Conservation (phyloP, 805 yeast species). For the Hanseniaspora clermontiae region DNA sequence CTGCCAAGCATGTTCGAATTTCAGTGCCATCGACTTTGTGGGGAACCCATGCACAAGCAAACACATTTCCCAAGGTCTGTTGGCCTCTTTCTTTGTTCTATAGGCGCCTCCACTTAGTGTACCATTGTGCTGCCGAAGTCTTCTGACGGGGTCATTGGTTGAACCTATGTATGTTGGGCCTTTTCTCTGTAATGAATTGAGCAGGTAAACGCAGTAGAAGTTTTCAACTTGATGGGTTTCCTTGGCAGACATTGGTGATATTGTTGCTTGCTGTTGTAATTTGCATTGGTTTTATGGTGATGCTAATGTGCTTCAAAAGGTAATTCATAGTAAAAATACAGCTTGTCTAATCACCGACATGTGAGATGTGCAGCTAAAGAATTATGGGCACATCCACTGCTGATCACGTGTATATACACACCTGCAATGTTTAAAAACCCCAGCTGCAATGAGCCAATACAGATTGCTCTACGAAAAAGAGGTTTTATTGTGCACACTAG, state of each 20-base stretch:
- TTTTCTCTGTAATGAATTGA: constrained; percentile 47
- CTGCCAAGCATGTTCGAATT: constrained; percentile 79
- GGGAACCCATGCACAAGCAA: constrained; percentile 60
- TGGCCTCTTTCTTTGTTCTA: constrained; percentile 43
- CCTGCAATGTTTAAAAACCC: too few species aligned
- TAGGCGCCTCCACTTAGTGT: constrained; percentile 58
- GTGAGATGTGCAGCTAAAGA: too few species aligned
- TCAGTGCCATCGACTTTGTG: constrained; percentile 53
- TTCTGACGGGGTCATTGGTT: constrained; percentile 57
- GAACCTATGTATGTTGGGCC: constrained; percentile 66
- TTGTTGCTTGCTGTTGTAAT: too few species aligned
- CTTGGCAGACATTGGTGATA: background rate
- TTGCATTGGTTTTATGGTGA: too few species aligned
- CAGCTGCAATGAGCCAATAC: too few species aligned
- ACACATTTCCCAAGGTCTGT: constrained; percentile 65
- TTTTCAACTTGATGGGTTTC: background rate
- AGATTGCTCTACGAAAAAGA: too few species aligned
- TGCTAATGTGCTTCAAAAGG: too few species aligned
- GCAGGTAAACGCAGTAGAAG: constrained; percentile 60
- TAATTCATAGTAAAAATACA: too few species aligned
- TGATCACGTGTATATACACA: too few species aligned
- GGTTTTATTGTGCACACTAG: too few species aligned
- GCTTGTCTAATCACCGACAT: too few species aligned
- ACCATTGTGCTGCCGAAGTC: constrained; percentile 75
- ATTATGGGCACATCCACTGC: too few species aligned